phyloP scores from a whole-genome alignment of 2,329 filamentous ascomycete species.

The Neophaeococcomyces mojaviensis region DNA sequence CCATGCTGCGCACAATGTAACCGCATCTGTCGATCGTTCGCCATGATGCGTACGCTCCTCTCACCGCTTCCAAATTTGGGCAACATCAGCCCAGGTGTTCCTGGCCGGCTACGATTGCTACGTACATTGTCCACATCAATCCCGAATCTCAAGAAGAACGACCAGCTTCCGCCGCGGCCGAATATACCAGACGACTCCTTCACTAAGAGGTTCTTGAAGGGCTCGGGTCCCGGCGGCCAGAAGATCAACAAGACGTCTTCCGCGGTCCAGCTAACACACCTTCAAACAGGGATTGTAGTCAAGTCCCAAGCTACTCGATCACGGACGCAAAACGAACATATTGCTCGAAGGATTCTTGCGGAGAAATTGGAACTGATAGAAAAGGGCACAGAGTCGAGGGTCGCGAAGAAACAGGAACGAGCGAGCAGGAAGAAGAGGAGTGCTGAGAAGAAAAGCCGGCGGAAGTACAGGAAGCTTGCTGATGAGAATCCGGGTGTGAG shows the following conservation, averaged over 20 bases:
- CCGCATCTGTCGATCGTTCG: too few species aligned
- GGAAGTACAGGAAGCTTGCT: conserved; percentile 37
- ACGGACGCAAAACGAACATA: conserved; percentile 76
- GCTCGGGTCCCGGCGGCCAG: conserved; percentile 86
- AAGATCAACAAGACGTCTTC: conserved; percentile 99
- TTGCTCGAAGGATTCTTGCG: conserved; percentile 69
- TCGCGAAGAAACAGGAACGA: conserved; percentile 70
- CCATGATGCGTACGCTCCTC: too few species aligned
- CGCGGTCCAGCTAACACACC: conserved; percentile 84
- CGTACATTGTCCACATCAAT: conserved; percentile 24
- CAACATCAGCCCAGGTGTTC: too few species aligned
- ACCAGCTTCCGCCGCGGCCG: conserved; percentile 59
- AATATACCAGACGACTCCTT: conserved; percentile 70
- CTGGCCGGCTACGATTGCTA: too few species aligned
- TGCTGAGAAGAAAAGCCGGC: conserved; percentile 36
- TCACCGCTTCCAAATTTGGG: too few species aligned
- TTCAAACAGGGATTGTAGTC: conserved; percentile 83
- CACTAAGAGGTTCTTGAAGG: conserved; percentile 79
- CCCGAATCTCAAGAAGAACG: conserved; percentile 39
- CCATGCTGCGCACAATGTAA: too few species aligned
- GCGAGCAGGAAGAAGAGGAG: conserved; percentile 57
- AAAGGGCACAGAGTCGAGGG: conserved; percentile 68
- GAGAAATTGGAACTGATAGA: conserved; percentile 66
- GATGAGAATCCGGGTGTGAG: conserved; percentile 20
- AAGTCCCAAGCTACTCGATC: conserved; percentile 91